phyloP scores from a whole-genome alignment of 2,329 filamentous ascomycete genomes.

The Diplodia sapinea region DNA sequence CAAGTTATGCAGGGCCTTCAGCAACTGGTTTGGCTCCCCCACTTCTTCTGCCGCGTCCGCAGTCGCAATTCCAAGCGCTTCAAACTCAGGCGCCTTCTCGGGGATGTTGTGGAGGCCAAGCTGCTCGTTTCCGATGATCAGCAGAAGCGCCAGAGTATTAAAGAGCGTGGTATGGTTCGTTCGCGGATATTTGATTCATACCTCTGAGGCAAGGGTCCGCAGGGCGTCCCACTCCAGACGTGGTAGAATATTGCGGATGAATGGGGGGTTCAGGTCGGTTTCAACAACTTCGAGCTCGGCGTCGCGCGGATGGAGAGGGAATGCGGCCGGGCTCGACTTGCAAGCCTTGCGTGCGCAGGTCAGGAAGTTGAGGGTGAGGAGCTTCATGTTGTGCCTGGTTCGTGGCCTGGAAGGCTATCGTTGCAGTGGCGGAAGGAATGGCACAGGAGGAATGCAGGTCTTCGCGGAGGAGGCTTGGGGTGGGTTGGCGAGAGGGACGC shows the following conservation, averaged over 20 bases:
- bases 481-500: not conserved
- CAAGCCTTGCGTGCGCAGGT: constrained; percentile 96
- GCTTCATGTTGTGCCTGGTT: constrained; percentile 71
- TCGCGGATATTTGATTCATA: constrained; percentile 45
- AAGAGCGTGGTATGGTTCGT: not conserved
- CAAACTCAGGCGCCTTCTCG: constrained; percentile 38
- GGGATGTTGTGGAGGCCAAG: constrained; percentile 80
- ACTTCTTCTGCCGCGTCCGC: constrained; percentile 36
- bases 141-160: not conserved
- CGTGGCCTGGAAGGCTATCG: not conserved
- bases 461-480: not conserved
- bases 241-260: constrained; percentile 84
- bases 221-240: constrained; percentile 88
- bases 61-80: constrained; percentile 34
- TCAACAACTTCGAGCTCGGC: constrained; percentile 88
- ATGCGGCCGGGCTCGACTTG: constrained; percentile 79
- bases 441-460: not conserved
- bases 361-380: constrained; percentile 94
- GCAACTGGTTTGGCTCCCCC: constrained; percentile 67
- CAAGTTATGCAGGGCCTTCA: constrained; percentile 79
- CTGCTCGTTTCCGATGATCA: constrained; percentile 53
- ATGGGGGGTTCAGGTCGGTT: constrained; percentile 77
- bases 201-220: constrained; percentile 75
- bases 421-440: not conserved
- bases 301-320: constrained; percentile 90